Conservation (phyloP, 768 basidiomycete species). For the Russula griseocarnosa region DNA sequence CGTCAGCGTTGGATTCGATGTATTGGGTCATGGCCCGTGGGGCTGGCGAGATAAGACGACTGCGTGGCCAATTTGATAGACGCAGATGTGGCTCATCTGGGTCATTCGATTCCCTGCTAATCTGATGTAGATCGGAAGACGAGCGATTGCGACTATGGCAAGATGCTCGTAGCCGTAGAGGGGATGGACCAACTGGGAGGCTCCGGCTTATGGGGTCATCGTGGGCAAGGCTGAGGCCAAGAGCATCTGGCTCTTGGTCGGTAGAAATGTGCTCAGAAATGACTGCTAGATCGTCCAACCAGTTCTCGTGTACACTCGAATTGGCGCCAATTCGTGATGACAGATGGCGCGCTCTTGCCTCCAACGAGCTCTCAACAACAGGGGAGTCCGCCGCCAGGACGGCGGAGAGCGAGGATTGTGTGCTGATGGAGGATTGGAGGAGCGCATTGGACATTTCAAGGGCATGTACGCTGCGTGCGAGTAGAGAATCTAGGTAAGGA, state of each 20-base stretch:
- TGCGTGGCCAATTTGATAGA: conserved; percentile 50
- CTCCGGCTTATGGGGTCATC: conserved; percentile 33
- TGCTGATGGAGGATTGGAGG: conserved; percentile 69
- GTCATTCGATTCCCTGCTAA: not conserved
- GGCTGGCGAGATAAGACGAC: conserved; percentile 58
- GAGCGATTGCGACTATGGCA: conserved; percentile 15
- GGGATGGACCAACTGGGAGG: conserved; percentile 30
- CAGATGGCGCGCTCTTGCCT: conserved; percentile 49
- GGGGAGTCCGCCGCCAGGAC: conserved; percentile 46
- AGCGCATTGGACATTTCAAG: conserved; percentile 82
- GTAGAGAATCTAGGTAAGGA: conserved; percentile 67
- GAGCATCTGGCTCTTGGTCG: conserved; percentile 14
- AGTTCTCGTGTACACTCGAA: conserved; percentile 46
- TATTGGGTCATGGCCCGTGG: conserved; percentile 76
- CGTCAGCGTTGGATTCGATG: conserved; percentile 53
- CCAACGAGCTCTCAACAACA: conserved; percentile 44
- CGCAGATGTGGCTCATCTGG: conserved; percentile 42
- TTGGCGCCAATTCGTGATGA: conserved; percentile 49
- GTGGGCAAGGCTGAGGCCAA: conserved; percentile 13
- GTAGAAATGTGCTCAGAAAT: conserved; percentile 30
- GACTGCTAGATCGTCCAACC: conserved; percentile 66
- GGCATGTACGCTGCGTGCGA: conserved; percentile 79
- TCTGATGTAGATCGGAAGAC: conserved; percentile 17
- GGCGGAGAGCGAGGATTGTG: conserved; percentile 53
- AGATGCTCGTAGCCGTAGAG: conserved; percentile 12